A percentile compares a stretch with the other conserved stretches of the same genome.
Conservation (phyloP, 2,329 filamentous ascomycete genomes). For the Niveomyces coronatus region DNA sequence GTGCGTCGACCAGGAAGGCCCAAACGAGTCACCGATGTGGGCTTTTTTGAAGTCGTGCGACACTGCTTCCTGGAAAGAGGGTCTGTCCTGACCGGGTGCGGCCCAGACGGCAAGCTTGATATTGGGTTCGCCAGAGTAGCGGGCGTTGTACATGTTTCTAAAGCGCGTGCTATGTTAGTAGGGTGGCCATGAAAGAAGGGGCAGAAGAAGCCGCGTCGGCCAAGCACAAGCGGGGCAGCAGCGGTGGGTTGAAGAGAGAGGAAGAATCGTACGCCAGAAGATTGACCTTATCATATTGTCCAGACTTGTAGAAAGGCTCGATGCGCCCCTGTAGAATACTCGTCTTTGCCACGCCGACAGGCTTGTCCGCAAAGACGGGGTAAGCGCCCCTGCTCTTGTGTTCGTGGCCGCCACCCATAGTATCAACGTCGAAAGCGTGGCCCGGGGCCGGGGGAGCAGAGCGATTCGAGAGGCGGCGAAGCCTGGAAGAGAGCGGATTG, state of each 20-base stretch:
- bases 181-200: slow-evolving; percentile 6
- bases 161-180: slow-evolving; percentile 11
- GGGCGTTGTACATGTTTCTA: slow-evolving; percentile 30
- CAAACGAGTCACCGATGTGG: slow-evolving; percentile 68
- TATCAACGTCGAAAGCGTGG: slow-evolving; percentile 20
- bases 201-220: no score
- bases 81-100: slow-evolving; percentile 67
- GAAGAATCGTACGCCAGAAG: slow-evolving; percentile 50
- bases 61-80: slow-evolving; percentile 77
- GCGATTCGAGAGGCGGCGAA: slow-evolving; percentile 24
- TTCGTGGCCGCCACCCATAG: slow-evolving; percentile 42
- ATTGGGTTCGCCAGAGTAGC: slow-evolving; percentile 55
- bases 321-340: slow-evolving; percentile 80
- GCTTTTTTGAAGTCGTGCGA: slow-evolving; percentile 65
- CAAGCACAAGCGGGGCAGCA: no score
- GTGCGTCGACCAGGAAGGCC: slow-evolving; percentile 93
- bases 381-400: slow-evolving; percentile 38
- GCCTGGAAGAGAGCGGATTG: slow-evolving; percentile 13
- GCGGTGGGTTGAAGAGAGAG: background rate
- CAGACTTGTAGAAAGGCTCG: slow-evolving; percentile 64
- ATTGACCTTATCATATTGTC: slow-evolving; percentile 70
- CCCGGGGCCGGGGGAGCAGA: slow-evolving; percentile 27
- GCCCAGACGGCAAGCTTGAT: slow-evolving; percentile 82
- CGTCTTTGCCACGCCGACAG: slow-evolving; percentile 69
- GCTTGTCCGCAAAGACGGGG: slow-evolving; percentile 39